These are phyloP conservation scores for Coix lacrymajobi DNA, from an alignment of 176 grass and related monocot genomes.

Conservation along the genomic window DNA sequence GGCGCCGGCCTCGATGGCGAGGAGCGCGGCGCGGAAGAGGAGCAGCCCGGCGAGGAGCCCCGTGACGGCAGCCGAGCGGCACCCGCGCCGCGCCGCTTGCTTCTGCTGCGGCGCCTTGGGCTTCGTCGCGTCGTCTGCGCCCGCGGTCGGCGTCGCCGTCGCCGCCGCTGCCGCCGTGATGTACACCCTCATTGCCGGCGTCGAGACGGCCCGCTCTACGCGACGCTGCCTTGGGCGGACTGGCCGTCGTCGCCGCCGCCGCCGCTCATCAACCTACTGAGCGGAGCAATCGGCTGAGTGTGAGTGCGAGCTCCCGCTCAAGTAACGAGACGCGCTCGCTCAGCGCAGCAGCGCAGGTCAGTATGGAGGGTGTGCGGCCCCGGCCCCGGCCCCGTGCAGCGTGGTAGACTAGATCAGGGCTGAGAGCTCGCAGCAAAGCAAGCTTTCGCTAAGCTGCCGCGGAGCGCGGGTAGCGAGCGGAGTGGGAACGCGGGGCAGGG, in stretches of 20 bases:
- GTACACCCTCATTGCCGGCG: constrained; percentile 47
- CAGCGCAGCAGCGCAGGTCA: background rate
- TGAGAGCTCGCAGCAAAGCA: background rate
- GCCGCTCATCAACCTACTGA: background rate
- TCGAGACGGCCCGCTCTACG: background rate
- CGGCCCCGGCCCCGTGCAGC: background rate
- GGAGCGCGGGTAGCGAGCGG: background rate
- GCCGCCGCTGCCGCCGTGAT: constrained; percentile 32
- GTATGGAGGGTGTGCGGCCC: background rate
- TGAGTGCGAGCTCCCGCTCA: no score
- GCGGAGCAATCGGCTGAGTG: background rate
- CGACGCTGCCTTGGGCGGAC: background rate
- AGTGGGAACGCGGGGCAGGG: constrained; percentile 5
- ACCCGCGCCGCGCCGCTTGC: constrained; percentile 34
- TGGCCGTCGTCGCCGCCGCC: background rate
- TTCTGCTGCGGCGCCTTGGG: constrained; percentile 20
- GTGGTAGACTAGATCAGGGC: background rate
- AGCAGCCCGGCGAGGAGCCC: constrained; percentile 69
- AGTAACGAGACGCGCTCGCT: background rate
- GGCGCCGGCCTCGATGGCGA: constrained; percentile 71
- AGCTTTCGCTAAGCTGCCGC: background rate
- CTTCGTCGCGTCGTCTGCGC: constrained; percentile 4
- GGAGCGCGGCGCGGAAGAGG: constrained; percentile 69
- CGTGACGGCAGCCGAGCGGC: constrained; percentile 44
- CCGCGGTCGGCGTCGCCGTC: background rate